These are phyloP conservation scores for Elaphomyces granulatus DNA, from an alignment of 495 filamentous ascomycete species.

Conservation along the genomic window DNA sequence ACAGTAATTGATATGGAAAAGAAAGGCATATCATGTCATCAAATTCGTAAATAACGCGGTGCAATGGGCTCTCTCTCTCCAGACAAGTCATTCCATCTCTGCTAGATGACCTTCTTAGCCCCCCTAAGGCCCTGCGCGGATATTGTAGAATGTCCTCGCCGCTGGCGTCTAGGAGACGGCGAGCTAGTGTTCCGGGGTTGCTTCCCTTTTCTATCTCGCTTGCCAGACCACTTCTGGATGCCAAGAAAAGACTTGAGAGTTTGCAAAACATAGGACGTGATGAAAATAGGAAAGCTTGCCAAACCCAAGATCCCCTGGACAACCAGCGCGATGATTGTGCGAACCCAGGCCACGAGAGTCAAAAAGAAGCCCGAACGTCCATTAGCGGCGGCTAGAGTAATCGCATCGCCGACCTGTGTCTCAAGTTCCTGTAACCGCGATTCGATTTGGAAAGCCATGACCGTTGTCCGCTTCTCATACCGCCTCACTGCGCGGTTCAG, in stretches of 20 bases:
- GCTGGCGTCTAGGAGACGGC: neutral
- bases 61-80: neutral
- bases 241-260: neutral
- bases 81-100: no score
- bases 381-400: slow-evolving; percentile 63
- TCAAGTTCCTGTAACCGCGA: slow-evolving; percentile 56
- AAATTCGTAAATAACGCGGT: neutral
- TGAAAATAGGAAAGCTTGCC: slow-evolving; percentile 4
- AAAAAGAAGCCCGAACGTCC: slow-evolving; percentile 32
- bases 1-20: neutral
- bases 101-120: neutral
- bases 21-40: neutral
- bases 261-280: neutral
- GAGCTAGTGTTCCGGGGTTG: neutral
- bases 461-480: slow-evolving; percentile 79
- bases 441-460: slow-evolving; percentile 61
- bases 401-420: slow-evolving; percentile 53
- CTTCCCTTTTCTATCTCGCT: neutral
- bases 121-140: neutral
- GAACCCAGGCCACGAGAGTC: slow-evolving; percentile 16
- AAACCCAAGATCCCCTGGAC: slow-evolving; percentile 15
- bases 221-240: neutral
- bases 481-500: slow-evolving; percentile 78
- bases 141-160: neutral
- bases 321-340: slow-evolving; percentile 18